These are phyloP conservation scores for Oropetium thomaeum DNA, from an alignment of 176 grass and related monocot species.

Conservation along the genomic window DNA sequence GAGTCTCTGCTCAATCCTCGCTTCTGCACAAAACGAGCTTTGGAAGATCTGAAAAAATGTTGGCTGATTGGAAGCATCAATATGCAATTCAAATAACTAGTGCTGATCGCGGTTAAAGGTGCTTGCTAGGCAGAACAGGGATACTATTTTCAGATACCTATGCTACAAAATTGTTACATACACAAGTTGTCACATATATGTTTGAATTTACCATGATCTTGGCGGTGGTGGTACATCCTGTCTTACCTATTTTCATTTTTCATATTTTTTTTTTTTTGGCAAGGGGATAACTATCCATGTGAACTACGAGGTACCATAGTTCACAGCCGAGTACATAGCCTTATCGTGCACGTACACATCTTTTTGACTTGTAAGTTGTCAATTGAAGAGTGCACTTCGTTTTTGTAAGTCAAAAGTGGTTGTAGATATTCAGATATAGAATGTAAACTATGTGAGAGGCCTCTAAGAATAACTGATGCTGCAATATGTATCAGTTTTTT, in stretches of 20 bases:
- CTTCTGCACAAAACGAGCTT: neutral
- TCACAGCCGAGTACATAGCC: neutral
- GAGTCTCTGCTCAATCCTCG: neutral
- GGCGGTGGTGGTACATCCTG: neutral
- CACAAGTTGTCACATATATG: neutral
- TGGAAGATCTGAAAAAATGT: neutral
- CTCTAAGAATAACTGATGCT: neutral
- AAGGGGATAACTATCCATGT: neutral
- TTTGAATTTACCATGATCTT: neutral
- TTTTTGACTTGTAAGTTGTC: neutral
- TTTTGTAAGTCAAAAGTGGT: neutral
- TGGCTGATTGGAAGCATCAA: neutral
- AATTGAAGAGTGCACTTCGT: neutral
- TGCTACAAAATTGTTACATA: neutral
- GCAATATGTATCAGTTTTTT: neutral
- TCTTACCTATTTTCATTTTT: too few species aligned
- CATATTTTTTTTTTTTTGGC: neutral
- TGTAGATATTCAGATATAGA: neutral
- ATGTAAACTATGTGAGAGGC: neutral
- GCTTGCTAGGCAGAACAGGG: neutral
- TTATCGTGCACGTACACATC: neutral
- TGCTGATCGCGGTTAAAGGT: neutral
- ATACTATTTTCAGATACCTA: neutral
- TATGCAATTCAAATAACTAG: neutral
- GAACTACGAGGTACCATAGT: neutral